Percentiles rank a stretch among this genome's conserved stretches.
Conservation (phyloP, 345 rosid genomes). For the Euphorbia tirucalli region DNA sequence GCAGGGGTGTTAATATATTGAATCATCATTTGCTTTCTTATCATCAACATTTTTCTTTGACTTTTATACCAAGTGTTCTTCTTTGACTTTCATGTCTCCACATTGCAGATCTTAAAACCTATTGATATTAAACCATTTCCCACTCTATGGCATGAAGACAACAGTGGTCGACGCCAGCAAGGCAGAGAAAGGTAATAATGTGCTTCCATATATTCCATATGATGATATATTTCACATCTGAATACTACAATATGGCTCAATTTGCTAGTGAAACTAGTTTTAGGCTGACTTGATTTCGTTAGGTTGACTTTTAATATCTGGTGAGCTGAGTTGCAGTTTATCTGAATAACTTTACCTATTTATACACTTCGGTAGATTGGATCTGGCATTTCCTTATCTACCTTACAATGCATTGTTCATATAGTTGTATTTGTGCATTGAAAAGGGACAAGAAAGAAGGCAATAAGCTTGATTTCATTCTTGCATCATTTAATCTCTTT, state of each 20-base stretch:
- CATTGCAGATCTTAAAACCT: slow-evolving; percentile 64
- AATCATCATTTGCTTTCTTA: neutral
- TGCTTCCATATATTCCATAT: neutral
- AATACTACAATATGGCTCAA: neutral
- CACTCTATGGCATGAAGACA: slow-evolving; percentile 89
- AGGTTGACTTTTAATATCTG: neutral
- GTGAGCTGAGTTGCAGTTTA: neutral
- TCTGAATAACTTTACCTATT: neutral
- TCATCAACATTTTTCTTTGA: neutral
- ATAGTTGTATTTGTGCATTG: neutral
- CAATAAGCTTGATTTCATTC: neutral
- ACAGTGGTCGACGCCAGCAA: slow-evolving; percentile 63
- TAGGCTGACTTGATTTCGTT: neutral
- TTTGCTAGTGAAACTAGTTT: neutral
- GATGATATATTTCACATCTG: neutral
- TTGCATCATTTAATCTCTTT: neutral
- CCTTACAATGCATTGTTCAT: too few species aligned
- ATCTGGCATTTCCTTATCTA: neutral
- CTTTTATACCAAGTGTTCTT: neutral
- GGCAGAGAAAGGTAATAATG: slow-evolving; percentile 70
- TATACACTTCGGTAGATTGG: neutral
- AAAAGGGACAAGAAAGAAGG: slow-evolving; percentile 1
- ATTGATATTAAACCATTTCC: slow-evolving; percentile 82
- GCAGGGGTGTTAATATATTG: slow-evolving; percentile 1
- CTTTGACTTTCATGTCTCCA: neutral